Conservation (phyloP, 2,329 filamentous ascomycete genomes). For the Pseudogymnoascus sp. region DNA sequence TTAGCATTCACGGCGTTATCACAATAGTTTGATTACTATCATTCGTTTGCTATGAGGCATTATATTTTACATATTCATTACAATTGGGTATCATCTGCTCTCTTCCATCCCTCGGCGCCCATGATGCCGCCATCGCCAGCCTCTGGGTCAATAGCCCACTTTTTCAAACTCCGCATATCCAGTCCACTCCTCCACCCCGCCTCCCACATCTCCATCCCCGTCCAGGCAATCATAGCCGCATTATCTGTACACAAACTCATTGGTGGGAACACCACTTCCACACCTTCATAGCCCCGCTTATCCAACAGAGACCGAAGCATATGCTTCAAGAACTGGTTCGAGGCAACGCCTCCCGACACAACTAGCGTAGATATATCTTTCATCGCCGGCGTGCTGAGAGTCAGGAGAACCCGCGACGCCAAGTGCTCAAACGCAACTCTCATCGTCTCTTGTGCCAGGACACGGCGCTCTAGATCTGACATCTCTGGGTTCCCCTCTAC, state of each 20-base stretch:
- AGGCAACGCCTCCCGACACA: constrained; percentile 83
- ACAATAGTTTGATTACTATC: not conserved
- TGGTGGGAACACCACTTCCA: constrained; percentile 68
- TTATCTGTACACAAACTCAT: constrained; percentile 81
- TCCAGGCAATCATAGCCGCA: constrained; percentile 95
- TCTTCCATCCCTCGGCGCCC: constrained; percentile 47
- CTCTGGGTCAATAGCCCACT: constrained; percentile 65
- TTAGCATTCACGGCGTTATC: not conserved
- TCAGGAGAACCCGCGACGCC: constrained; percentile 63
- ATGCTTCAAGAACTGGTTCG: constrained; percentile 69
- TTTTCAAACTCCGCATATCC: constrained; percentile 51
- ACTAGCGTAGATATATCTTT: constrained; percentile 54
- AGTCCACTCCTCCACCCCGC: constrained; percentile 62
- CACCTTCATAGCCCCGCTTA: constrained; percentile 53
- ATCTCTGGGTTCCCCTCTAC: constrained; percentile 38
- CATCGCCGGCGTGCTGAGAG: constrained; percentile 37
- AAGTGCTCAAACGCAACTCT: constrained; percentile 81
- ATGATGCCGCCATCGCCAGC: constrained; percentile 59
- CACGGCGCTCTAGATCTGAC: constrained; percentile 52
- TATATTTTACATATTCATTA: constrained; percentile 9
- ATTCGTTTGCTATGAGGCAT: not conserved
- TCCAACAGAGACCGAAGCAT: constrained; percentile 53
- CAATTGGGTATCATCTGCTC: constrained; percentile 12
- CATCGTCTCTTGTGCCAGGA: constrained; percentile 68
- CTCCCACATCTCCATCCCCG: constrained; percentile 85